Evolutionary conservation across 306 rosid species (phyloP).

Genomic region (Senna siamea): DNA sequence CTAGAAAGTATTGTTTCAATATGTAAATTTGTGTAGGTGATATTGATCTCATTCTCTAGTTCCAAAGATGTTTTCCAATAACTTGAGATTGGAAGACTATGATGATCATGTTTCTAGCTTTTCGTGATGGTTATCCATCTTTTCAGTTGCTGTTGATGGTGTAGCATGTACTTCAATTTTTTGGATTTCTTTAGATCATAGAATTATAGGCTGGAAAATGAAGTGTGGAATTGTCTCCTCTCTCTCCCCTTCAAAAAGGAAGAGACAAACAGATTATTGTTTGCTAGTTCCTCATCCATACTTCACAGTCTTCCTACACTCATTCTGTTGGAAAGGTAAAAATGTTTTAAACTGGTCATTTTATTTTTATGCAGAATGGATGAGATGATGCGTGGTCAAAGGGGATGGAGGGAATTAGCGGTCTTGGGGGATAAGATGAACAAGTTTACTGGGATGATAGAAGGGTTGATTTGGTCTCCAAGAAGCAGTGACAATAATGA

Average conservation of each 20-base stretch:
- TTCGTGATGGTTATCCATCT: background rate
- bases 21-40: background rate
- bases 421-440: constrained; percentile 82
- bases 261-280: constrained; percentile 3
- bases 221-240: background rate
- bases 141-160: constrained; percentile 1
- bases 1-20: background rate
- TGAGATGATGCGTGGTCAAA: constrained; percentile 96
- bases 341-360: constrained; percentile 22
- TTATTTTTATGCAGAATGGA: constrained; percentile 73
- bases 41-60: background rate
- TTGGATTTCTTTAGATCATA: constrained; percentile 1
- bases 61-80: background rate
- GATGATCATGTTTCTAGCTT: background rate
- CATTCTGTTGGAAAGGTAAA: background rate
- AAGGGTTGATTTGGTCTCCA: constrained; percentile 91
- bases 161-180: background rate
- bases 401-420: constrained; percentile 95
- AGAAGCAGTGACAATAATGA: constrained; percentile 59
- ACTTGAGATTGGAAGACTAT: constrained; percentile 1
- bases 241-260: background rate
- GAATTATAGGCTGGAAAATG: background rate
- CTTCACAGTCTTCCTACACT: constrained; percentile 1
- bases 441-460: constrained; percentile 85
- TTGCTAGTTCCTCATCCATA: constrained; percentile 1